phyloP scores from a whole-genome alignment of 306 rosid genomes.

The Castanospermum australe region DNA sequence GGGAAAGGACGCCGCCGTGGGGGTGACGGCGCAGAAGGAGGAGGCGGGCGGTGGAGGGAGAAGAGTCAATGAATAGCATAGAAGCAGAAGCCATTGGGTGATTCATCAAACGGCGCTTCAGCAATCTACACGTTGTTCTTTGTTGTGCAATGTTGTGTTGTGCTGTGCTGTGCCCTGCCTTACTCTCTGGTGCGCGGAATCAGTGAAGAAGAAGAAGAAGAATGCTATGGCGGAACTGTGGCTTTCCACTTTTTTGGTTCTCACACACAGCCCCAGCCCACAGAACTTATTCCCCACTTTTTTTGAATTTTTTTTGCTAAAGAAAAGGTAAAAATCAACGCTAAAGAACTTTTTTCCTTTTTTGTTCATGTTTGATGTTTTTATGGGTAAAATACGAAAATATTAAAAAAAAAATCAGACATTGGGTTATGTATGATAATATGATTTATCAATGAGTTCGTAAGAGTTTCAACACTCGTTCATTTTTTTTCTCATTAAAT shows the following conservation, averaged over 20 bases:
- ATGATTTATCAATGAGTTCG: too few species aligned
- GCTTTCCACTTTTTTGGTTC: neutral
- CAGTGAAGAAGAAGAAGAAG: neutral
- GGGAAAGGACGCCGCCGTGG: constrained; percentile 28
- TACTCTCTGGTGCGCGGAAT: neutral
- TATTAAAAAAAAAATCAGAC: too few species aligned
- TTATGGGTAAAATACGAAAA: too few species aligned
- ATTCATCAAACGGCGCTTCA: constrained; percentile 4
- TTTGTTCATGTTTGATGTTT: too few species aligned
- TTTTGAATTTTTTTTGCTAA: neutral
- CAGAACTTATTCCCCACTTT: neutral
- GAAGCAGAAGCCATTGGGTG: constrained; percentile 52
- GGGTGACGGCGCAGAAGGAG: constrained; percentile 36
- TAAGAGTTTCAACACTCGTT: too few species aligned
- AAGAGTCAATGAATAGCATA: constrained; percentile 43
- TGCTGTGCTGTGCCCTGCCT: neutral
- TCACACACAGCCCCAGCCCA: too few species aligned
- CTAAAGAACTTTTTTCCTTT: too few species aligned
- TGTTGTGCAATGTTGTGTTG: neutral
- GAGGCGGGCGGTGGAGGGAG: constrained; percentile 42
- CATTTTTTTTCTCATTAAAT: too few species aligned
- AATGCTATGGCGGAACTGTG: neutral
- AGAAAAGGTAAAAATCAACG: too few species aligned
- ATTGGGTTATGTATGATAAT: too few species aligned
- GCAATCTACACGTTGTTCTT: constrained; percentile 3